phyloP scores from a whole-genome alignment of 2,329 filamentous ascomycete species.

The Sporothrix luriei region DNA sequence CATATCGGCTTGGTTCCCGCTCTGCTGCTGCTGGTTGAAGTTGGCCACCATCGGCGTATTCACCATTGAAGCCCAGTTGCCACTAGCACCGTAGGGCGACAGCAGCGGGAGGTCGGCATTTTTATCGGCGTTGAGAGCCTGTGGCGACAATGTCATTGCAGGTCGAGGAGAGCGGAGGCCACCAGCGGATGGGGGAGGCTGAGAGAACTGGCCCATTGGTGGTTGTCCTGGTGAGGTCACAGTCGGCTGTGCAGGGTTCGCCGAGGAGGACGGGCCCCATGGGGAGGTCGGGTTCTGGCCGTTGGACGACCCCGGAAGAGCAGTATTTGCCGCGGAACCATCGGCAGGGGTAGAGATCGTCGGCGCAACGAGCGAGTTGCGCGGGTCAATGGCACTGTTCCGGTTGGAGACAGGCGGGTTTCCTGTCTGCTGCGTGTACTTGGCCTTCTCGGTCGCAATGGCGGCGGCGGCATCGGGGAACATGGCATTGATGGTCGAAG shows the following conservation, averaged over 20 bases:
- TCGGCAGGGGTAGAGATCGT: slow-evolving; percentile 73
- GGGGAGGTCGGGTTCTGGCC: slow-evolving; percentile 73
- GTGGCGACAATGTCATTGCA: slow-evolving; percentile 65
- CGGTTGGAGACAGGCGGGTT: slow-evolving; percentile 87
- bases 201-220: slow-evolving; percentile 93
- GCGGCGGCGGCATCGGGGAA: slow-evolving; percentile 97
- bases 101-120: slow-evolving; percentile 77
- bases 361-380: slow-evolving; percentile 72
- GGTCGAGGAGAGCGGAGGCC: slow-evolving; percentile 79
- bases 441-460: slow-evolving; percentile 97
- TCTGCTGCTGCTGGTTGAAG: slow-evolving; percentile 68
- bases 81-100: slow-evolving; percentile 80
- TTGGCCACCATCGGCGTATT: slow-evolving; percentile 94
- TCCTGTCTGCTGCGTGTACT: slow-evolving; percentile 93
- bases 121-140: slow-evolving; percentile 74
- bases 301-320: slow-evolving; percentile 62
- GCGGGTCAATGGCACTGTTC: slow-evolving; percentile 81
- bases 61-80: slow-evolving; percentile 98
- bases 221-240: slow-evolving; percentile 66
- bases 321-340: slow-evolving; percentile 61
- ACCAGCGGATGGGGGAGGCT: slow-evolving; percentile 72
- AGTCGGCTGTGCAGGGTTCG: slow-evolving; percentile 71
- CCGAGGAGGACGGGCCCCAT: slow-evolving; percentile 66
- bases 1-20: slow-evolving; percentile 81
- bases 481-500: slow-evolving; percentile 95